A percentile compares a stretch with the other conserved stretches of the same genome.
phyloP scores from a whole-genome alignment of 2,329 filamentous ascomycete genomes.

The Achaetomium macrosporum region DNA sequence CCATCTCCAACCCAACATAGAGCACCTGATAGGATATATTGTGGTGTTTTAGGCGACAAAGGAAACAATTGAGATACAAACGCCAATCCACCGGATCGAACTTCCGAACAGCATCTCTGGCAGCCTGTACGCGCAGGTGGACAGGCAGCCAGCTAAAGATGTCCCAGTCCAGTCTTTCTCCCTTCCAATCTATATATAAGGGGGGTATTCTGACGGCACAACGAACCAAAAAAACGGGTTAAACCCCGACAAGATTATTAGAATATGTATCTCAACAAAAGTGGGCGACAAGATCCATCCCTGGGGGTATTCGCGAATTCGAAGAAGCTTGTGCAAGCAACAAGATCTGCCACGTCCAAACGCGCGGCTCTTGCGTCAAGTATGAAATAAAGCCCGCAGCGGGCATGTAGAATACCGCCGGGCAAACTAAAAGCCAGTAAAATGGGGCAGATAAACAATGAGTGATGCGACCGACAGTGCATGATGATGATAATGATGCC shows the following conservation, averaged over 20 bases:
- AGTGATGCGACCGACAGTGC: slow-evolving; percentile 15
- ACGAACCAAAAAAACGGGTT: not conserved
- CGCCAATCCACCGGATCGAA: too few species aligned
- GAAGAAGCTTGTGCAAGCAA: slow-evolving; percentile 2
- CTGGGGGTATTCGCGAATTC: slow-evolving; percentile 15
- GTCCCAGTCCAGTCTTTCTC: not conserved
- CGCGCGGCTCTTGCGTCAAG: not conserved
- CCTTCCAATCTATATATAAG: slow-evolving; percentile 10
- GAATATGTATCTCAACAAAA: slow-evolving; percentile 9
- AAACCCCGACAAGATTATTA: slow-evolving; percentile 4
- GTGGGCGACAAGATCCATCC: slow-evolving; percentile 6
- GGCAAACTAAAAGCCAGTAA: not conserved
- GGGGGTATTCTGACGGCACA: slow-evolving; percentile 4
- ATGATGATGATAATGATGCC: slow-evolving; percentile 18
- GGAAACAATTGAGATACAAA: too few species aligned
- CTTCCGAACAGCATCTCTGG: too few species aligned
- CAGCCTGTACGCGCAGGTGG: not conserved
- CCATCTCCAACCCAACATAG: too few species aligned
- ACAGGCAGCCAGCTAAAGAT: not conserved
- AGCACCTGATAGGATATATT: too few species aligned
- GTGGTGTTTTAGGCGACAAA: too few species aligned
- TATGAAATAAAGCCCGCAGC: not conserved
- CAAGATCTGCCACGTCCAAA: slow-evolving; percentile 6
- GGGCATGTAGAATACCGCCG: not conserved
- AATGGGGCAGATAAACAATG: slow-evolving; percentile 1